Conservation (phyloP, 768 basidiomycete genomes). For the Mrakia frigida region DNA sequence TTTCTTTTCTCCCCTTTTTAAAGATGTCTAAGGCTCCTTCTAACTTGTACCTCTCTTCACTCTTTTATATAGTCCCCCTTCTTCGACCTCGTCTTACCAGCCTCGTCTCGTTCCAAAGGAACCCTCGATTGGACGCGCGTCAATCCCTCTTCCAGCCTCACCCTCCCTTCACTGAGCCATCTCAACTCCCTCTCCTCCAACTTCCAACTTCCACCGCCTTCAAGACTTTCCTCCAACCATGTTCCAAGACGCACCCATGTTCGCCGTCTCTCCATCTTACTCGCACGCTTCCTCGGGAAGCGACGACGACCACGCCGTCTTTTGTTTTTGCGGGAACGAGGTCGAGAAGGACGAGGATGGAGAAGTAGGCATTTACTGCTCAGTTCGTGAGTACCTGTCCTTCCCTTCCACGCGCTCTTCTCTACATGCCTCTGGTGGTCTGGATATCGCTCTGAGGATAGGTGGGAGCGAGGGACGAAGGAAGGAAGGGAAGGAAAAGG, state of each 20-base stretch:
- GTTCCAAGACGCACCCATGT: constrained; percentile 29
- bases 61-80: not conserved
- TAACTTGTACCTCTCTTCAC: not conserved
- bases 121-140: not conserved
- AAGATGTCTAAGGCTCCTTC: not conserved
- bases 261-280: not conserved
- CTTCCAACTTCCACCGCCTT: not conserved
- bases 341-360: constrained; percentile 20
- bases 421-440: not conserved
- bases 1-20: not conserved
- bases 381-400: constrained; percentile 4
- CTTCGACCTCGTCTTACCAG: not conserved
- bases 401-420: not conserved
- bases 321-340: constrained; percentile 32
- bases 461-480: not conserved
- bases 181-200: not conserved
- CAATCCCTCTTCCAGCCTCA: not conserved
- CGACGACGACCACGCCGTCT: constrained; percentile 20
- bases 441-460: no score
- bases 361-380: constrained; percentile 27
- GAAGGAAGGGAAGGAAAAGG: not conserved
- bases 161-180: not conserved
- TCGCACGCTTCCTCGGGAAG: not conserved
- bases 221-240: not conserved
- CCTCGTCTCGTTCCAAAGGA: constrained; percentile 7